Evolutionary conservation across 164 flowering plant species (phyloP).

Genomic region (Sextonia rubra): DNA sequence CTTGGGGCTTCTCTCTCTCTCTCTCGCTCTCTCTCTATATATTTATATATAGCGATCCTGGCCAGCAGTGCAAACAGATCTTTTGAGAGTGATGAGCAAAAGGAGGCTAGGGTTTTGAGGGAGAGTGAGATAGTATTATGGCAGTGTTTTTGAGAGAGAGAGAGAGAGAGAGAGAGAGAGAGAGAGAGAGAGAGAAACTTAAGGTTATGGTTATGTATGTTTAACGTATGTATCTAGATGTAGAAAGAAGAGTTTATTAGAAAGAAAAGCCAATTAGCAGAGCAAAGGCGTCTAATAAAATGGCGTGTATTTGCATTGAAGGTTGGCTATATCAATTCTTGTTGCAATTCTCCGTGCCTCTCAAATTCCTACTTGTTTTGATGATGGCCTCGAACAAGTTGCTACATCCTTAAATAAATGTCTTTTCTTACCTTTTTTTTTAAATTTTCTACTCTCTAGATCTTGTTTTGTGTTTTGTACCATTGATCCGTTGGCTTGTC

Average conservation of each 20-base stretch:
- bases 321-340: slow-evolving; percentile 37
- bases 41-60: too few species aligned
- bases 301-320: slow-evolving; percentile 50
- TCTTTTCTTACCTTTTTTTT: background rate
- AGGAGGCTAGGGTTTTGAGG: too few species aligned
- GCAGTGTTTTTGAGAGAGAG: background rate
- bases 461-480: too few species aligned
- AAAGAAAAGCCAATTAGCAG: slow-evolving; percentile 47
- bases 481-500: too few species aligned
- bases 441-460: too few species aligned
- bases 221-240: background rate
- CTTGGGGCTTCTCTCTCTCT: too few species aligned
- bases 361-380: slow-evolving; percentile 33
- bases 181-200: background rate
- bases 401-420: slow-evolving; percentile 26
- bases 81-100: too few species aligned
- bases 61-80: too few species aligned
- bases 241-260: too few species aligned
- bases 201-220: background rate
- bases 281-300: slow-evolving; percentile 40
- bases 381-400: slow-evolving; percentile 60
- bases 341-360: slow-evolving; percentile 58
- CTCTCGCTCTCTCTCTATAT: too few species aligned
- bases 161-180: background rate
- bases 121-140: background rate